Evolutionary conservation across 176 grass and related monocot genomes (phyloP).

Genomic region (Ensete ventricosum): DNA sequence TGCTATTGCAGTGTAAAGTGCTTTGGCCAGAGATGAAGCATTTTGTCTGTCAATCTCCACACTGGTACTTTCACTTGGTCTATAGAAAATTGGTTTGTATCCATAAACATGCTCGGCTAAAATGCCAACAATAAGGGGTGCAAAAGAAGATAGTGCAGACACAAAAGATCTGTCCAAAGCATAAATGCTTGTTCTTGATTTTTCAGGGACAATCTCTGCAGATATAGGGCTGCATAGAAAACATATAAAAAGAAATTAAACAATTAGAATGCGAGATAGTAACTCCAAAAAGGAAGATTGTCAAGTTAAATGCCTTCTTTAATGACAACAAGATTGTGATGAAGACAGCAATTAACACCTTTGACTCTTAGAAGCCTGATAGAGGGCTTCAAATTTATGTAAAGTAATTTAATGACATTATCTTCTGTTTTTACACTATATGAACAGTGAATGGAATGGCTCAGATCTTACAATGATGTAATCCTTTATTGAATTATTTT

Average conservation of each 20-base stretch:
- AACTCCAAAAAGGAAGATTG: neutral
- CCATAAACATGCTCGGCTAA: slow-evolving; percentile 60
- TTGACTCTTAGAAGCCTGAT: no score
- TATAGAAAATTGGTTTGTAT: slow-evolving; percentile 36
- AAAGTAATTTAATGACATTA: no score
- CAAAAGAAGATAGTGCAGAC: slow-evolving; percentile 67
- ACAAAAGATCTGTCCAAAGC: slow-evolving; percentile 72
- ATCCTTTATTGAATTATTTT: no score
- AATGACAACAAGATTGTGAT: no score
- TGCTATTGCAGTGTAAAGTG: slow-evolving; percentile 58
- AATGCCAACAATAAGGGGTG: slow-evolving; percentile 59
- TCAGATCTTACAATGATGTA: no score
- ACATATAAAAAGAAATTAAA: neutral
- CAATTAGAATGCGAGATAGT: neutral
- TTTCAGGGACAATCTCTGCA: slow-evolving; percentile 86
- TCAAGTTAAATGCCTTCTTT: no score
- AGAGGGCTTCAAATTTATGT: no score
- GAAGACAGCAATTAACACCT: no score
- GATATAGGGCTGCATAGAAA: slow-evolving; percentile 68
- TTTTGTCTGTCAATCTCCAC: slow-evolving; percentile 42
- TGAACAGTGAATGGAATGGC: no score
- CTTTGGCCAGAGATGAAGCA: slow-evolving; percentile 69
- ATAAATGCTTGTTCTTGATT: slow-evolving; percentile 79
- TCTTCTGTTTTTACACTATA: no score
- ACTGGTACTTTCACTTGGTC: slow-evolving; percentile 19